phyloP scores from a whole-genome alignment of 2,329 filamentous ascomycete genomes.

The Ascochyta koolunga region DNA sequence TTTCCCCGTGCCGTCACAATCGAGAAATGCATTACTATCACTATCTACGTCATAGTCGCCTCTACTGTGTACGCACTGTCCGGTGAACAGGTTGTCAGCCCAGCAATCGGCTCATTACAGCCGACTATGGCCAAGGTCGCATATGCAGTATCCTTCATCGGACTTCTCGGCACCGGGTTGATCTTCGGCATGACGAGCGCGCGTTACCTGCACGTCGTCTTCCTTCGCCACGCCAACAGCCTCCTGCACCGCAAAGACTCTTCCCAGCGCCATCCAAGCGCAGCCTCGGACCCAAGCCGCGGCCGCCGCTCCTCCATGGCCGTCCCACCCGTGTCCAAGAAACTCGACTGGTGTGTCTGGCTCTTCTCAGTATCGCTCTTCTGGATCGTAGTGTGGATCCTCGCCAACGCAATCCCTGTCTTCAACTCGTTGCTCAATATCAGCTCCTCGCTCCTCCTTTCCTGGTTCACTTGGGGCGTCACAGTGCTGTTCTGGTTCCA shows the following conservation, averaged over 20 bases:
- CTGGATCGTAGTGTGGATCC: slow-evolving; percentile 36
- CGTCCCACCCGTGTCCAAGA: slow-evolving; percentile 22
- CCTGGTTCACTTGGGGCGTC: slow-evolving; percentile 38
- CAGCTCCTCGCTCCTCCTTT: slow-evolving; percentile 30
- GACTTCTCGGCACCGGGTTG: slow-evolving; percentile 32
- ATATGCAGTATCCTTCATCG: slow-evolving; percentile 30
- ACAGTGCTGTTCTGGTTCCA: slow-evolving; percentile 40
- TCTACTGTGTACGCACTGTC: slow-evolving; percentile 32
- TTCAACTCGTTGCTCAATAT: slow-evolving; percentile 38
- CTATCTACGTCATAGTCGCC: slow-evolving; percentile 32
- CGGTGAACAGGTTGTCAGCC: slow-evolving; percentile 33
- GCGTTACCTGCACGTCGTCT: slow-evolving; percentile 31
- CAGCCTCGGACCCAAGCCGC: slow-evolving; percentile 15
- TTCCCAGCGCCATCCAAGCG: slow-evolving; percentile 2
- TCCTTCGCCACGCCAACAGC: slow-evolving; percentile 27
- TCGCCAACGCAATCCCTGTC: slow-evolving; percentile 37
- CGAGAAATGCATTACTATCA: slow-evolving; percentile 31
- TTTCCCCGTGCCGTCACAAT: slow-evolving; percentile 35
- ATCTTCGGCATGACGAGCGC: slow-evolving; percentile 33
- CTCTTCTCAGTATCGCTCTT: slow-evolving; percentile 31
- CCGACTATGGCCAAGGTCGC: slow-evolving; percentile 31
- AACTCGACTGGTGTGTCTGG: slow-evolving; percentile 29
- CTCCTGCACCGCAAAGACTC: slow-evolving; percentile 21
- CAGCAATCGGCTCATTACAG: slow-evolving; percentile 31
- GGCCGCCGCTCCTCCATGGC: slow-evolving; percentile 25